Conservation (phyloP, 1,284 basidiomycete species). For the Tylopilus orsonianus region DNA sequence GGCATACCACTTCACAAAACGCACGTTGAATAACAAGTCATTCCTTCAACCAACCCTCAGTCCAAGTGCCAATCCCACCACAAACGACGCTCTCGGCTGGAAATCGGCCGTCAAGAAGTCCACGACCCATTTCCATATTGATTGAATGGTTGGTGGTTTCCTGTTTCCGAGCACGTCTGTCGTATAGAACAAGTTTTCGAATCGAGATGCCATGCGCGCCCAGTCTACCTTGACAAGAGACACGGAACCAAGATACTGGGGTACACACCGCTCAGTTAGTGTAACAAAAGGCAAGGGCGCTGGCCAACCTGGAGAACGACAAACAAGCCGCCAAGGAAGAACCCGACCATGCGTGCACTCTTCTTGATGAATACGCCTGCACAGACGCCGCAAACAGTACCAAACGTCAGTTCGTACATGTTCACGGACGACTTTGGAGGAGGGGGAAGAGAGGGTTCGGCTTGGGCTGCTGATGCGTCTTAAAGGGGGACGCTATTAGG, state of each 20-base stretch:
- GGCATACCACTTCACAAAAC: background rate
- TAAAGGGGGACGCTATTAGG: constrained; percentile 11
- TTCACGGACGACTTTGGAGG: constrained; percentile 71
- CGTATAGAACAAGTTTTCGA: constrained; percentile 74
- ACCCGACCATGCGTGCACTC: constrained; percentile 82
- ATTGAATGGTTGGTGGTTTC: constrained; percentile 60
- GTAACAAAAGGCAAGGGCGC: background rate
- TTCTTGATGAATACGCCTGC: constrained; percentile 95
- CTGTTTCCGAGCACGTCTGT: constrained; percentile 53
- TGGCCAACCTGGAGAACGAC: constrained; percentile 78
- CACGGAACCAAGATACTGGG: constrained; percentile 72
- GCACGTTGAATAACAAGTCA: background rate
- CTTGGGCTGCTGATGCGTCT: constrained; percentile 15
- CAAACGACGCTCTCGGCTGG: constrained; percentile 78
- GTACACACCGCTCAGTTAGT: background rate
- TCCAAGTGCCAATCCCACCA: constrained; percentile 70
- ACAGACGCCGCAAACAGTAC: constrained; percentile 84
- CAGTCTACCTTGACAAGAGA: constrained; percentile 83
- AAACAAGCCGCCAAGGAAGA: constrained; percentile 82
- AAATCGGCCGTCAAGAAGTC: constrained; percentile 93
- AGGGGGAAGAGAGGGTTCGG: constrained; percentile 38
- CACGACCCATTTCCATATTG: constrained; percentile 71
- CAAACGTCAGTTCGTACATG: constrained; percentile 84
- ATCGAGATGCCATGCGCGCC: constrained; percentile 56
- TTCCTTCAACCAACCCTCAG: constrained; percentile 56